Conservation (phyloP, 257 asterid species). For the Mentha longifolia region DNA sequence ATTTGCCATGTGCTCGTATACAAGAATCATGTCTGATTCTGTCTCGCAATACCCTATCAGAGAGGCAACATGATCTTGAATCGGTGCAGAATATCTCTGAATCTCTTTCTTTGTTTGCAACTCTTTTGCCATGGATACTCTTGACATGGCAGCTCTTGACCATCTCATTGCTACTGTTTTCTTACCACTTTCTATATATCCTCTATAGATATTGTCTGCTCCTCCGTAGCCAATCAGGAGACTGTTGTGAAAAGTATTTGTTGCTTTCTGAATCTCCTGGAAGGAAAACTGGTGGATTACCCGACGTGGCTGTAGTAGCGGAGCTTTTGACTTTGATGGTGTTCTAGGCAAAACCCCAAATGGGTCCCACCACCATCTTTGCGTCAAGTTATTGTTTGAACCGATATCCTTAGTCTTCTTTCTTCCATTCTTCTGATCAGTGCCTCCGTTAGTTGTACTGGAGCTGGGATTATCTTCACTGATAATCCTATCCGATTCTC, state of each 20-base stretch:
- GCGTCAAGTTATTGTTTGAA: slow-evolving; percentile 24
- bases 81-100: slow-evolving; percentile 35
- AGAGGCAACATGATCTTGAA: slow-evolving; percentile 49
- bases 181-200: slow-evolving; percentile 44
- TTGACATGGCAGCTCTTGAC: slow-evolving; percentile 50
- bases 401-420: slow-evolving; percentile 42
- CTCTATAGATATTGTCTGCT: slow-evolving; percentile 50
- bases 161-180: slow-evolving; percentile 55
- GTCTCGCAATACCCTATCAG: slow-evolving; percentile 59
- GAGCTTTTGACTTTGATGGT: slow-evolving; percentile 51
- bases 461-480: slow-evolving; percentile 39
- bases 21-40: slow-evolving; percentile 52
- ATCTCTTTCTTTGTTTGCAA: slow-evolving; percentile 51
- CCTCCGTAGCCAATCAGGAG: slow-evolving; percentile 59
- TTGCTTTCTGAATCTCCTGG: slow-evolving; percentile 58
- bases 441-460: slow-evolving; percentile 35
- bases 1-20: slow-evolving; percentile 52
- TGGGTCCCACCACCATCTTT: slow-evolving; percentile 62
- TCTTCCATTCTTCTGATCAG: slow-evolving; percentile 38
- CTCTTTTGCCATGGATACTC: slow-evolving; percentile 51
- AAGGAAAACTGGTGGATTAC: slow-evolving; percentile 47
- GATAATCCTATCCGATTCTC: slow-evolving; percentile 41
- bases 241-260: slow-evolving; percentile 56
- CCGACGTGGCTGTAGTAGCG: slow-evolving; percentile 31
- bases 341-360: slow-evolving; percentile 52